Evolutionary conservation across 2,329 filamentous ascomycete species (phyloP).

Genomic region (Colletotrichum gigasporum): DNA sequence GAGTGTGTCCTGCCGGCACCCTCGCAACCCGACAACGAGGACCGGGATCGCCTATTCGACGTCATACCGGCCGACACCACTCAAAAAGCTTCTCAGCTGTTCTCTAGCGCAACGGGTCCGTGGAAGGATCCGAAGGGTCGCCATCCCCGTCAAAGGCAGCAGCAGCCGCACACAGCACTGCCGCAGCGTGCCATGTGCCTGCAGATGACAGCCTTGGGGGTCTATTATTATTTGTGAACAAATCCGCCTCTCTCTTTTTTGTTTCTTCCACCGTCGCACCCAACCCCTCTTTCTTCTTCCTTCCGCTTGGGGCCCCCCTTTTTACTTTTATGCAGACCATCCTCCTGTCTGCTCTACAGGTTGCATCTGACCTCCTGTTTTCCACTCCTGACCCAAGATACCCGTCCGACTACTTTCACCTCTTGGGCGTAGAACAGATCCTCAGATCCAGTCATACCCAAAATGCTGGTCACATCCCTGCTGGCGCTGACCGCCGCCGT

Average conservation of each 20-base stretch:
- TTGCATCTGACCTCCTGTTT: not conserved
- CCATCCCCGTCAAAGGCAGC: conserved; percentile 14
- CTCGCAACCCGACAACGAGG: conserved; percentile 8
- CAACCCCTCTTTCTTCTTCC: not conserved
- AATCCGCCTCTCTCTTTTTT: conserved; percentile 4
- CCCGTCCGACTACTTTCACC: not conserved
- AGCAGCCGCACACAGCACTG: conserved; percentile 6
- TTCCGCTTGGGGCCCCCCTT: not conserved
- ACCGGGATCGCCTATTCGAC: conserved; percentile 6
- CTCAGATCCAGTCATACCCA: not conserved
- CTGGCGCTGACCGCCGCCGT: conserved; percentile 10
- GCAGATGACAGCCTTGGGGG: not conserved
- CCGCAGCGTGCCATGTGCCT: conserved; percentile 12
- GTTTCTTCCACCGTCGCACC: not conserved
- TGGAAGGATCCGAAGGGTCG: conserved; percentile 9
- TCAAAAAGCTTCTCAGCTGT: conserved; percentile 22
- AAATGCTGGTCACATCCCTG: conserved; percentile 22
- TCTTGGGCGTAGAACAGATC: not conserved
- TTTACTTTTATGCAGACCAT: conserved; percentile 2
- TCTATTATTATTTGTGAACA: conserved; percentile 22
- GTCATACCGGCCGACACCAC: conserved; percentile 24
- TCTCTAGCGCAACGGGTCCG: conserved; percentile 24
- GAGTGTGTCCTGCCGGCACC: too few species aligned
- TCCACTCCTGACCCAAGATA: not conserved
- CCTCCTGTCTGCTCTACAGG: not conserved